Percentiles rank a stretch among this genome's conserved stretches.
Evolutionary conservation across 2,329 filamentous ascomycete genomes (phyloP).

Genomic region (Xylariomycetidae sp.): DNA sequence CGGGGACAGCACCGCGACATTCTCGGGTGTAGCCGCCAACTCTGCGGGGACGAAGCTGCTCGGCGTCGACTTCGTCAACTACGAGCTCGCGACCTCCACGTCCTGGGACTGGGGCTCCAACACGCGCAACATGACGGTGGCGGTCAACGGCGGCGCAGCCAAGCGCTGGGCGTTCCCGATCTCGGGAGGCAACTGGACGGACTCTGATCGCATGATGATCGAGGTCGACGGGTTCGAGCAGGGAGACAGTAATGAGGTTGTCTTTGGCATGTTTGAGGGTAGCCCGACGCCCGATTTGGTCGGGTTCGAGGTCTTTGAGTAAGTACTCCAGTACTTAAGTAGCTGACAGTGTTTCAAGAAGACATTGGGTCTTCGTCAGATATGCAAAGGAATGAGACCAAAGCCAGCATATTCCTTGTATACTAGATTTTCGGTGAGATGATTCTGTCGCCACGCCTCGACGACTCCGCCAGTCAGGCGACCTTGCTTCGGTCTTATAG

Average conservation of each 20-base stretch:
- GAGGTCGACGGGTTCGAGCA: constrained; percentile 39
- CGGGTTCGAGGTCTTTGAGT: constrained; percentile 33
- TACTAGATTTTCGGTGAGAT: too few relatives aligned
- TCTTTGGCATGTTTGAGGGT: constrained; percentile 25
- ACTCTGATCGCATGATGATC: constrained; percentile 38
- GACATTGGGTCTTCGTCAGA: too few relatives aligned
- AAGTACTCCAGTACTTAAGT: too few relatives aligned
- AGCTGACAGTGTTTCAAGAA: too few relatives aligned
- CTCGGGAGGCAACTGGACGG: constrained; percentile 44
- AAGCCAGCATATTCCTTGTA: too few relatives aligned
- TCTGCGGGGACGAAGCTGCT: constrained; percentile 32
- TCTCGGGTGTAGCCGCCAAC: constrained; percentile 26
- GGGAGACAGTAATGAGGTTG: constrained; percentile 34
- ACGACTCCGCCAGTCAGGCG: too few relatives aligned
- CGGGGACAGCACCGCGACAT: constrained; percentile 31
- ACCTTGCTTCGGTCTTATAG: too few relatives aligned
- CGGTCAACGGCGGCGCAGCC: constrained; percentile 35
- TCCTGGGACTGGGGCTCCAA: constrained; percentile 40
- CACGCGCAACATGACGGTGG: constrained; percentile 42
- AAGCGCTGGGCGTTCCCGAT: constrained; percentile 45
- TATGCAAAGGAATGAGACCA: too few relatives aligned
- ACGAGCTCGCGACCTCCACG: constrained; percentile 38
- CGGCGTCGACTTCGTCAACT: constrained; percentile 46
- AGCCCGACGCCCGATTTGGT: constrained; percentile 36
- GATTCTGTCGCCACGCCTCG: too few relatives aligned